These are phyloP conservation scores for Gynochthodes officinalis DNA, from an alignment of 257 asterid genomes.

Conservation along the genomic window DNA sequence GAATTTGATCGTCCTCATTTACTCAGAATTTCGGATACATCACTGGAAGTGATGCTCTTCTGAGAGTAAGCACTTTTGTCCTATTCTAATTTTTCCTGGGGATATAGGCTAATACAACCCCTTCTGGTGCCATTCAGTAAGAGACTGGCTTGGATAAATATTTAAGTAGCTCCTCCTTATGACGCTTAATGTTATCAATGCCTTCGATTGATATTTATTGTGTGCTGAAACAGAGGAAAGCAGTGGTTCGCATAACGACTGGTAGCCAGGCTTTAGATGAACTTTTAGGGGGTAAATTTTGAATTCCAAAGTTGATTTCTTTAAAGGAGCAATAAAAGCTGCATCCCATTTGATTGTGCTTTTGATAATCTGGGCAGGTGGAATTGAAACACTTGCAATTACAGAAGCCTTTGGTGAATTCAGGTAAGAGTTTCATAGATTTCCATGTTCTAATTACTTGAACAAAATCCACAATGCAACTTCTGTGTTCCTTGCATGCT, in stretches of 20 bases:
- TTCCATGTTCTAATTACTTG: background rate
- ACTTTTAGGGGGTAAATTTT: conserved; percentile 71
- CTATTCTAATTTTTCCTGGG: conserved; percentile 10
- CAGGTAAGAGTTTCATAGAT: conserved; percentile 42
- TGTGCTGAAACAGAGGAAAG: conserved; percentile 60
- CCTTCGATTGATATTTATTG: no score
- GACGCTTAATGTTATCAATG: background rate
- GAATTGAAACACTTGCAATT: conserved; percentile 77
- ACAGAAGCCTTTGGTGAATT: conserved; percentile 99
- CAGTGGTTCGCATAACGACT: conserved; percentile 79
- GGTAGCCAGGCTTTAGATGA: conserved; percentile 99
- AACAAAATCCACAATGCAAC: background rate
- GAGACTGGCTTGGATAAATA: background rate
- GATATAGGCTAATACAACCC: background rate
- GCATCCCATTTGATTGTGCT: conserved; percentile 5
- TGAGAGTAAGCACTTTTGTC: conserved; percentile 52
- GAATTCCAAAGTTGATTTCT: conserved; percentile 3
- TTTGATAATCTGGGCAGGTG: conserved; percentile 47
- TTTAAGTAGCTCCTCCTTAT: background rate
- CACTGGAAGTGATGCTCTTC: conserved; percentile 94
- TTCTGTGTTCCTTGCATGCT: conserved; percentile 14
- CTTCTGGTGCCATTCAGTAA: background rate
- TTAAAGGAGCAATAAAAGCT: background rate
- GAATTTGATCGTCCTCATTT: conserved; percentile 8
- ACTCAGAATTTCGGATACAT: conserved; percentile 86